Evolutionary conservation across 2,329 filamentous ascomycete genomes (phyloP), one percentile per base, ranked within the genome.

Genomic region (Graphiopsis chlorocephala): DNA sequence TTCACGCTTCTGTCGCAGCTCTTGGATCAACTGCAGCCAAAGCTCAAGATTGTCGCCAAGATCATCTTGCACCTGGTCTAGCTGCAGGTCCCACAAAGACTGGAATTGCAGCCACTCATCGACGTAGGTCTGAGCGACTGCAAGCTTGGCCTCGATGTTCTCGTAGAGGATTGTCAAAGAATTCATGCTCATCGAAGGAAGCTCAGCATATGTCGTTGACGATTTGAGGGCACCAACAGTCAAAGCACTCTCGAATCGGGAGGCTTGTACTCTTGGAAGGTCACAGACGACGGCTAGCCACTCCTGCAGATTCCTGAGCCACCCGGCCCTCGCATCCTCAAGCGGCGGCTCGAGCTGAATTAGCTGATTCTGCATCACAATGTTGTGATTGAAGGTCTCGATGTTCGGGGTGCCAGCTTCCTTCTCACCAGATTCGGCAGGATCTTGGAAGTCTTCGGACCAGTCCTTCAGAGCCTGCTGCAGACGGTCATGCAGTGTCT

Each of bases 101-200:
- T 99, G 95, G 79, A 98, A 99, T 72, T 97, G 95, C 53, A 99
- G 84, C 95, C 95, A 99, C 78, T 98, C 96, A 75, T 97, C 93
- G 11, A 99, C 92, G 71, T 99, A 99, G 4, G 84, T 83, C 42
- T 90, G 87, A 33, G 98, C 92, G 50, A 90, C 88, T 17, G 85
- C 83, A 4, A 99, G 81, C 78, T 95, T 96, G 69, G 86, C 87
- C 77, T 98, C 93, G 11, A 99, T 86, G 0, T 90, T 88, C 35
- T 85, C 84, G 75, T 98, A 97, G 0, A 96, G 93, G 66, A 89
- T 85, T 53, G 88, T 86, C 23, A 99, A 84, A 64, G 90, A 86
- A 55, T 89, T 86, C 23, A 93, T 91, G 77, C 94, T 98, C 73
- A 90, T 87, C 64, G 89, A 87, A 0, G 94, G 92, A 33, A 99